Conservation (phyloP, 2,329 filamentous ascomycete species). For the Colletotrichum salicis region DNA sequence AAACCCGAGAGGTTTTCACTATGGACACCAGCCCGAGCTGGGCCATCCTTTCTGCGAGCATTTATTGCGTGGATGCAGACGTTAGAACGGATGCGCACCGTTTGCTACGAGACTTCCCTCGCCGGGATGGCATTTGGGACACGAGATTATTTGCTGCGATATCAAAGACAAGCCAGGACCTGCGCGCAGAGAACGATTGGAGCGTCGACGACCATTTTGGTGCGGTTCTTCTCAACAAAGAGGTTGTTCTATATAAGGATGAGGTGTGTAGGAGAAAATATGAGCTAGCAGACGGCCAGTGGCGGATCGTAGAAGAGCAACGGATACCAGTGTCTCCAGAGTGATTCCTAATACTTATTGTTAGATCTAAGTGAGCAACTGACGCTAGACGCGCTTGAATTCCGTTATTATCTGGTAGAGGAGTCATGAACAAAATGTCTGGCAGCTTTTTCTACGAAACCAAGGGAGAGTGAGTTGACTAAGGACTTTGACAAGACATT, state of each 20-base stretch:
- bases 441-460: no score
- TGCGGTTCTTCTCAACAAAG: background rate
- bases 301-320: background rate
- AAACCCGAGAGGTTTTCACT: conserved; percentile 13
- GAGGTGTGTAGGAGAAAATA: background rate
- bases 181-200: background rate
- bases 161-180: background rate
- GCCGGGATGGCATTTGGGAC: conserved; percentile 56
- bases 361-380: background rate
- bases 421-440: no score
- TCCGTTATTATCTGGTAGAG: no score
- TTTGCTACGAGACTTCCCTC: conserved; percentile 53
- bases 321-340: background rate
- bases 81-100: conserved; percentile 53
- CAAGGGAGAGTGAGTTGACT: no score
- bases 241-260: background rate
- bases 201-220: background rate
- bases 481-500: no score
- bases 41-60: conserved; percentile 53
- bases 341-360: background rate
- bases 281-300: background rate
- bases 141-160: conserved; percentile 49
- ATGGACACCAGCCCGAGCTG: conserved; percentile 40
- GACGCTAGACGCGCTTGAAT: background rate
- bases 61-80: conserved; percentile 50